These are phyloP conservation scores for Phytopythium chamaehyphon DNA, from an alignment of 352 stramenopile genomes.

Conservation along the genomic window DNA sequence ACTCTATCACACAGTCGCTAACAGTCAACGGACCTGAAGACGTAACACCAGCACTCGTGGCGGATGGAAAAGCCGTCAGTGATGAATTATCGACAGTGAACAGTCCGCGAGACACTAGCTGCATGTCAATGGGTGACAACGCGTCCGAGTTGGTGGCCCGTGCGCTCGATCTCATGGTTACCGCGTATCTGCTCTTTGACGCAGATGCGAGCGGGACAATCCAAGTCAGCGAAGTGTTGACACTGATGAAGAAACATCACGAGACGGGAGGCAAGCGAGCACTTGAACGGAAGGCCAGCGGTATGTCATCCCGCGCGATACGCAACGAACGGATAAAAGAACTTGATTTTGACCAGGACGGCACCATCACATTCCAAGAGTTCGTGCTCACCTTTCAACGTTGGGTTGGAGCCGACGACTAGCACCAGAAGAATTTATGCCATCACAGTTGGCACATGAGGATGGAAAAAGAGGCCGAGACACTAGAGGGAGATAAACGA, in stretches of 20 bases:
- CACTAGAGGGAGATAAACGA: no score
- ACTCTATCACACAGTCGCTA: slow-evolving; percentile 33
- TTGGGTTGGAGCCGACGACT: slow-evolving; percentile 73
- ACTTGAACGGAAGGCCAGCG: slow-evolving; percentile 51
- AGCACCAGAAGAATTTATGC: slow-evolving; percentile 12
- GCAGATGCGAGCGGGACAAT: slow-evolving; percentile 79
- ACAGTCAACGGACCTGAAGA: slow-evolving; percentile 29
- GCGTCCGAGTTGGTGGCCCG: slow-evolving; percentile 56
- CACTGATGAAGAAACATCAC: slow-evolving; percentile 57
- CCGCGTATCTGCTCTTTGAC: slow-evolving; percentile 84
- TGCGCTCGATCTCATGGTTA: slow-evolving; percentile 79
- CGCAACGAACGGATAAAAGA: slow-evolving; percentile 82
- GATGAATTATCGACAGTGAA: background rate
- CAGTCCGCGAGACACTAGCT: slow-evolving; percentile 15
- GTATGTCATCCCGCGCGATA: slow-evolving; percentile 55
- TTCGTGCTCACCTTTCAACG: slow-evolving; percentile 88
- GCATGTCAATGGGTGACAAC: slow-evolving; percentile 13
- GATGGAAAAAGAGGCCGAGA: background rate
- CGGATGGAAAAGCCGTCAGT: slow-evolving; percentile 5
- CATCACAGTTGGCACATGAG: background rate
- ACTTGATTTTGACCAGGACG: slow-evolving; percentile 83
- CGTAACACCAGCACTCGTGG: slow-evolving; percentile 19
- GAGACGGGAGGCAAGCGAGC: slow-evolving; percentile 17
- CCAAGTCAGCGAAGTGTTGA: slow-evolving; percentile 65
- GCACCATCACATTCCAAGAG: slow-evolving; percentile 88